Percentiles rank a stretch among this genome's conserved stretches.
Conservation (phyloP, 768 basidiomycete species). For the Xerocomus brunneocitrinus region DNA sequence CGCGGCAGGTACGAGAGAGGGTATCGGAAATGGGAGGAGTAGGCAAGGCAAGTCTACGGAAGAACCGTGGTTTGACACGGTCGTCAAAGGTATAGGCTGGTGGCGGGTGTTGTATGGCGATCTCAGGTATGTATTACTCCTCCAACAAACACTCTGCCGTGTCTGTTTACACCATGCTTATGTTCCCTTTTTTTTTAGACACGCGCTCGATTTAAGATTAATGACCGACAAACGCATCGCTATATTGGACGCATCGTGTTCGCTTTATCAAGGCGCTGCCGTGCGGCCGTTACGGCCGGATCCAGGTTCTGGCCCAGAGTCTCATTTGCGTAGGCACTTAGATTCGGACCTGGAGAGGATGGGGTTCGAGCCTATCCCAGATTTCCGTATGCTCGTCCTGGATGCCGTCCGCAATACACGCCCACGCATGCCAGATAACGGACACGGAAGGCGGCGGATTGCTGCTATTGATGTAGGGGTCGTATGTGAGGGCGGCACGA, state of each 20-base stretch:
- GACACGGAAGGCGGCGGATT: conserved; percentile 34
- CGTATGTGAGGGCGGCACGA: conserved; percentile 49
- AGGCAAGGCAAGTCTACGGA: conserved; percentile 18
- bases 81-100: conserved; percentile 80
- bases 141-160: background rate
- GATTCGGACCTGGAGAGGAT: conserved; percentile 15
- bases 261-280: conserved; percentile 37
- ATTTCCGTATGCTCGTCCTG: conserved; percentile 47
- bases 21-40: conserved; percentile 4
- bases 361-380: conserved; percentile 56
- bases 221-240: conserved; percentile 61
- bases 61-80: conserved; percentile 49
- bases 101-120: conserved; percentile 71
- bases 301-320: background rate
- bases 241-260: conserved; percentile 71
- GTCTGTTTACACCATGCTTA: background rate
- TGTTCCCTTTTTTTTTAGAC: conserved; percentile 34
- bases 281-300: background rate
- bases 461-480: conserved; percentile 59
- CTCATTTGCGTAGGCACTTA: background rate
- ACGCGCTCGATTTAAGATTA: conserved; percentile 77
- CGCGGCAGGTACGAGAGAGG: conserved; percentile 36
- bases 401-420: conserved; percentile 42
- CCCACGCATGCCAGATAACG: conserved; percentile 4
- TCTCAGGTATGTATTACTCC: conserved; percentile 36